Evolutionary conservation across 495 filamentous ascomycete species (phyloP).

Genomic region (Evansstolkia leycettana): DNA sequence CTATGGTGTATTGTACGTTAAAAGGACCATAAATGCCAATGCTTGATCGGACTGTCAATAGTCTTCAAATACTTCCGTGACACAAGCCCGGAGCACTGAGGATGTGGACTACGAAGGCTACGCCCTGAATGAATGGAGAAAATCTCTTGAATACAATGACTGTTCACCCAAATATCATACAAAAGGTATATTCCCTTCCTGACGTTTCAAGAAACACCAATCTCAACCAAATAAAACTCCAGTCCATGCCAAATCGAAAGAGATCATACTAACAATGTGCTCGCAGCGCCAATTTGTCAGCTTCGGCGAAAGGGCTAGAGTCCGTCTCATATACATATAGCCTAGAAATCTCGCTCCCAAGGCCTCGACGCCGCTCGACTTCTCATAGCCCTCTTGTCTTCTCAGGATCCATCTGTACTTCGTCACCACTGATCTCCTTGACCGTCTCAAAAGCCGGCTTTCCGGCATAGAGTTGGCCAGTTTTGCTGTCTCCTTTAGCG

Average conservation of each 20-base stretch:
- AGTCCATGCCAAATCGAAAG: slow-evolving; percentile 8
- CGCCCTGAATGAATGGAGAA: background rate
- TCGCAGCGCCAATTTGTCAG: too few species aligned
- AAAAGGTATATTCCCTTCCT: slow-evolving; percentile 1
- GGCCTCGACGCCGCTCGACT: too few species aligned
- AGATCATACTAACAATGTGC: too few species aligned
- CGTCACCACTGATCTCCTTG: slow-evolving; percentile 32
- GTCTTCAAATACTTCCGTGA: too few species aligned
- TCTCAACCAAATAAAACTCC: slow-evolving; percentile 7
- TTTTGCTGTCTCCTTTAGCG: slow-evolving; percentile 45
- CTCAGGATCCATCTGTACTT: slow-evolving; percentile 39
- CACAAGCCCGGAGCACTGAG: too few species aligned
- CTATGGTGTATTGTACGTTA: background rate
- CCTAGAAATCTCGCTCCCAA: too few species aligned
- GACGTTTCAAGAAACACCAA: too few species aligned
- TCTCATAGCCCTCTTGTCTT: slow-evolving; percentile 33
- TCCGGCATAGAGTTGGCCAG: slow-evolving; percentile 59
- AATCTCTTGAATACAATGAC: background rate
- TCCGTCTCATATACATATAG: too few species aligned
- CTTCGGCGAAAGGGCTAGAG: too few species aligned
- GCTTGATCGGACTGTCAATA: too few species aligned
- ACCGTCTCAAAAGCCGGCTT: slow-evolving; percentile 52
- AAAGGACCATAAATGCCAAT: too few species aligned
- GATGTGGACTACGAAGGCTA: too few species aligned
- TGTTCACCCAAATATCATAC: slow-evolving; percentile 2